These are phyloP conservation scores for Rossbeevera mucosa DNA, from an alignment of 768 basidiomycete genomes.

Conservation along the genomic window DNA sequence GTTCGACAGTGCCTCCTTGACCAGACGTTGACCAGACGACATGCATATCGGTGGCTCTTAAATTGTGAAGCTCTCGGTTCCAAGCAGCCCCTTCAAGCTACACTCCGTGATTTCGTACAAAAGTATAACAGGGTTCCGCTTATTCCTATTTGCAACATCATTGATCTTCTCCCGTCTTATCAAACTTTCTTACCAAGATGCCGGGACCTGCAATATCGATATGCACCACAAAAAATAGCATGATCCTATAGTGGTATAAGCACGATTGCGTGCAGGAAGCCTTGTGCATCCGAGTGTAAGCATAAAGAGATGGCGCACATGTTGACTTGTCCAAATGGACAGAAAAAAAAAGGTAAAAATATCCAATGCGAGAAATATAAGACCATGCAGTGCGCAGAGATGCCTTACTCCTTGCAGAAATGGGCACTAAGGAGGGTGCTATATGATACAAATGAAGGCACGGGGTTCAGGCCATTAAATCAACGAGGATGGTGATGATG, in stretches of 20 bases:
- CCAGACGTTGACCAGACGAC: constrained; percentile 2
- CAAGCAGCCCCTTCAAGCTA: background rate
- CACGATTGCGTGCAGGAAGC: background rate
- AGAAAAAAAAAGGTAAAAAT: constrained; percentile 1
- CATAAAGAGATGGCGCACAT: background rate
- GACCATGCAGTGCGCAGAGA: constrained; percentile 1
- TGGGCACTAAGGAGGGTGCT: background rate
- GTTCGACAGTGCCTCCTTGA: background rate
- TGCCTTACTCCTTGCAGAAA: constrained; percentile 6
- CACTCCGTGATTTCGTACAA: background rate
- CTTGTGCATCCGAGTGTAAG: background rate
- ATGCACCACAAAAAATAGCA: background rate
- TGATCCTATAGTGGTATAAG: constrained; percentile 1
- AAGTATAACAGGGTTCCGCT: constrained; percentile 2
- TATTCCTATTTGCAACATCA: background rate
- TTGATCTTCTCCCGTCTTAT: constrained; percentile 2
- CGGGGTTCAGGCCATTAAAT: constrained; percentile 53
- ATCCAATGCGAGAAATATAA: constrained; percentile 6
- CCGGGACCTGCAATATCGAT: constrained; percentile 1
- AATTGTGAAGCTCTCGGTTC: constrained; percentile 6
- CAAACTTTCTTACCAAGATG: constrained; percentile 7
- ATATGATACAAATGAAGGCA: constrained; percentile 11
- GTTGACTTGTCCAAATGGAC: background rate
- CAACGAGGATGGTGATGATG: constrained; percentile 86
- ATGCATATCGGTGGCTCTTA: constrained; percentile 9